Percentiles rank a stretch among this genome's conserved stretches.
These are phyloP conservation scores for Globisporangium camurandrum DNA, from an alignment of 352 stramenopile genomes.

Conservation along the genomic window DNA sequence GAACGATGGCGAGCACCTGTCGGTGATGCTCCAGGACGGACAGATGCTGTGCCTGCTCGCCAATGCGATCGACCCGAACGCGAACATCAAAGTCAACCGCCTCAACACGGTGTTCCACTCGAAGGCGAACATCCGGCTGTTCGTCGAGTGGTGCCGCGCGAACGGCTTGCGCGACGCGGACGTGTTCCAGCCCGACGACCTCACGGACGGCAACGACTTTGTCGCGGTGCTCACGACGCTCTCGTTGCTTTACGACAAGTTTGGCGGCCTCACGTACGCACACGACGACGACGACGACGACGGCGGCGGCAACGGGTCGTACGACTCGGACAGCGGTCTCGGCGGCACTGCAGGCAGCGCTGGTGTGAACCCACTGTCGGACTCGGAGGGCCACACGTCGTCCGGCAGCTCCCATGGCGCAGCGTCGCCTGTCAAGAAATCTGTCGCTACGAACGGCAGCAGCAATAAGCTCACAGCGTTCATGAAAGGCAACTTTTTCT, in stretches of 20 bases:
- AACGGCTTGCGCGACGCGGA: constrained; percentile 65
- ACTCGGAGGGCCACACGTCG: constrained; percentile 58
- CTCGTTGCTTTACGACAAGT: constrained; percentile 82
- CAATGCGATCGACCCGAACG: constrained; percentile 68
- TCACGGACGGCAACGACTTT: constrained; percentile 64
- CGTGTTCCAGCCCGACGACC: constrained; percentile 73
- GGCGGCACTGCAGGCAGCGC: no score
- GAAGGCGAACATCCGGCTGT: constrained; percentile 78
- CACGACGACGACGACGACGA: constrained; percentile 42
- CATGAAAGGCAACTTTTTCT: constrained; percentile 76
- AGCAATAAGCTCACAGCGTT: constrained; percentile 74
- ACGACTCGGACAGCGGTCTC: background rate
- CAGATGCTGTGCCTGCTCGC: constrained; percentile 82
- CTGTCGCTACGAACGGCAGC: constrained; percentile 21
- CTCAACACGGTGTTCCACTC: constrained; percentile 87
- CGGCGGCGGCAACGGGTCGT: background rate
- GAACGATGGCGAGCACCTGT: constrained; percentile 73
- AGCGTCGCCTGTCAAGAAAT: constrained; percentile 42
- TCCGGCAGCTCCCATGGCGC: constrained; percentile 41
- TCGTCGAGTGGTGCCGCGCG: constrained; percentile 70
- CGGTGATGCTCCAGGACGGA: constrained; percentile 73
- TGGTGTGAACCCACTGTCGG: constrained; percentile 48
- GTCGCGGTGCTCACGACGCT: constrained; percentile 61
- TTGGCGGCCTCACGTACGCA: constrained; percentile 46
- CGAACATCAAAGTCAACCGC: constrained; percentile 80